These are phyloP conservation scores for Nigrospora oryzae DNA, from an alignment of 2,329 filamentous ascomycete species.

Conservation along the genomic window DNA sequence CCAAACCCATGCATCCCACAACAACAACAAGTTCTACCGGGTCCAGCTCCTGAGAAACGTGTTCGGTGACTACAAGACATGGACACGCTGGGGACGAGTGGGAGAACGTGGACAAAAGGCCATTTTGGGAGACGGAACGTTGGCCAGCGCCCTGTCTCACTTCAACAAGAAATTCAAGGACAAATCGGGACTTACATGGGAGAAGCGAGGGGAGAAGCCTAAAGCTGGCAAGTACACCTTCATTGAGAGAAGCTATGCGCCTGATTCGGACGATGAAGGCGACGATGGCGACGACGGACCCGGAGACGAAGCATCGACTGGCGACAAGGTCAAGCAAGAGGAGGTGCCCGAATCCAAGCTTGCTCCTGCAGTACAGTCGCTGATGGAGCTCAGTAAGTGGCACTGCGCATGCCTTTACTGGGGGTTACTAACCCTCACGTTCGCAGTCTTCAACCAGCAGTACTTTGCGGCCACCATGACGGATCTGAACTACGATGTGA, in stretches of 20 bases:
- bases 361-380: slow-evolving; percentile 45
- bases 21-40: slow-evolving; percentile 80
- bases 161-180: slow-evolving; percentile 56
- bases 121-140: slow-evolving; percentile 28
- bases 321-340: slow-evolving; percentile 12
- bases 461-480: slow-evolving; percentile 62
- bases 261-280: slow-evolving; percentile 39
- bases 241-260: slow-evolving; percentile 68
- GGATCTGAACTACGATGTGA: slow-evolving; percentile 60
- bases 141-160: slow-evolving; percentile 34
- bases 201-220: slow-evolving; percentile 42
- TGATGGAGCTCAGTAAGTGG: slow-evolving; percentile 57
- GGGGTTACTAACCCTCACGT: too few relatives aligned
- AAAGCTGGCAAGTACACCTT: slow-evolving; percentile 69
- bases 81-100: slow-evolving; percentile 78
- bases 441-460: slow-evolving; percentile 60
- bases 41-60: slow-evolving; percentile 47
- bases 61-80: slow-evolving; percentile 43
- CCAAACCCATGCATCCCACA: slow-evolving; percentile 61
- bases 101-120: slow-evolving; percentile 47
- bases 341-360: slow-evolving; percentile 16
- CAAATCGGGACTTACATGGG: slow-evolving; percentile 52
- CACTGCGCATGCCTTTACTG: too few relatives aligned
- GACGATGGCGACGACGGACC: slow-evolving; percentile 18
- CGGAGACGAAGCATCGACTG: slow-evolving; percentile 1